Evolutionary conservation across 2,329 filamentous ascomycete species (phyloP).

Genomic region (Venturia asperata): DNA sequence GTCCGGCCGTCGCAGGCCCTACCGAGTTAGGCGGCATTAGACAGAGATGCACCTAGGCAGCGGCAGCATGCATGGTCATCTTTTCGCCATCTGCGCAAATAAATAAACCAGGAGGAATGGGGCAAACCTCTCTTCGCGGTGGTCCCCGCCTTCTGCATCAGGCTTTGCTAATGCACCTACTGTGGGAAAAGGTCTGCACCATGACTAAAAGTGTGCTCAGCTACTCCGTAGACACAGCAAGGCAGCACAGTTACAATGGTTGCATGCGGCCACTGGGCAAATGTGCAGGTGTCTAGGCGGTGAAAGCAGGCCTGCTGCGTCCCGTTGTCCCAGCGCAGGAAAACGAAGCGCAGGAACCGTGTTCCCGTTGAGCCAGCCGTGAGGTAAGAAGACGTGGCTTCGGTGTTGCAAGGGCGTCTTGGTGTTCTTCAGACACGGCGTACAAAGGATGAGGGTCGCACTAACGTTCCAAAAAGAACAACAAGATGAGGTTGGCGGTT

Average conservation of each 20-base stretch:
- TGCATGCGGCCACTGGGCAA: background rate
- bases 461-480: background rate
- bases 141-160: background rate
- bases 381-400: background rate
- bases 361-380: background rate
- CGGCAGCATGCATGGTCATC: constrained; percentile 1
- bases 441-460: background rate
- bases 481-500: background rate
- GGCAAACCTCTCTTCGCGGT: background rate
- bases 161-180: constrained; percentile 1
- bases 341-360: background rate
- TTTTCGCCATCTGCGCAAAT: background rate
- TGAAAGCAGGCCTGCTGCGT: background rate
- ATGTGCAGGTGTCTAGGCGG: background rate
- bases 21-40: background rate
- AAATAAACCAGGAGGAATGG: background rate
- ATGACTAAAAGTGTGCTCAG: background rate
- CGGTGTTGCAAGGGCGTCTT: background rate
- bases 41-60: background rate
- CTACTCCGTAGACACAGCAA: background rate
- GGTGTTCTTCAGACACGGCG: background rate
- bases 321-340: background rate
- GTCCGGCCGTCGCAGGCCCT: background rate
- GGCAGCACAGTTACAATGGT: background rate
- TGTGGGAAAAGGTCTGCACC: background rate